These are phyloP conservation scores for Cladobotryum protrusum DNA, from an alignment of 2,329 filamentous ascomycete species.

Conservation along the genomic window DNA sequence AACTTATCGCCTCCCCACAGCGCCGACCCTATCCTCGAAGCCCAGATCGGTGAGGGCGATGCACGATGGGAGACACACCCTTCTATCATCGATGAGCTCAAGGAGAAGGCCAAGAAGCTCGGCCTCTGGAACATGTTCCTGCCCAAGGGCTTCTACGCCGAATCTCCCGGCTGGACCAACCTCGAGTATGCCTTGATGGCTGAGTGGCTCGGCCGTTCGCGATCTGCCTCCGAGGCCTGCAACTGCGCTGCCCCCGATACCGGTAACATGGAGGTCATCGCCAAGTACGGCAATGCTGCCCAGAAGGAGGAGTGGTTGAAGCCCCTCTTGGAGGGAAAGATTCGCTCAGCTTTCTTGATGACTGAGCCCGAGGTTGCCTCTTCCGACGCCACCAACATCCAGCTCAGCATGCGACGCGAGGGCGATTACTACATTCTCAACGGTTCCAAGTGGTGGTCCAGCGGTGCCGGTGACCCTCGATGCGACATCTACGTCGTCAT, in stretches of 20 bases:
- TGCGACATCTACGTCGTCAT: constrained; percentile 95
- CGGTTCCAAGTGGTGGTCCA: constrained; percentile 99
- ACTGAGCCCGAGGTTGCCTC: constrained; percentile 85
- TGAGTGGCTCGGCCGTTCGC: constrained; percentile 85
- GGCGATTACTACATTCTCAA: constrained; percentile 89
- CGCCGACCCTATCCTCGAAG: constrained; percentile 72
- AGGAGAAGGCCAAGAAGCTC: constrained; percentile 71
- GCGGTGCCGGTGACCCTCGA: constrained; percentile 84
- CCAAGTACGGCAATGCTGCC: constrained; percentile 79
- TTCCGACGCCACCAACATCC: constrained; percentile 88
- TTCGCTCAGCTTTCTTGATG: constrained; percentile 88
- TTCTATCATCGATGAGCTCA: constrained; percentile 78
- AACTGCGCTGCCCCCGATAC: constrained; percentile 91
- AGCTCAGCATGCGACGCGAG: constrained; percentile 73
- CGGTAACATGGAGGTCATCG: constrained; percentile 91
- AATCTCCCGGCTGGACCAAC: constrained; percentile 91
- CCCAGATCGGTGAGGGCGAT: constrained; percentile 71
- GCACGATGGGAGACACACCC: constrained; percentile 78
- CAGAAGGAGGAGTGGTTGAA: constrained; percentile 81
- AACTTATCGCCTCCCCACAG: constrained; percentile 27
- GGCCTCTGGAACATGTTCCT: constrained; percentile 99
- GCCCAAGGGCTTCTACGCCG: constrained; percentile 88
- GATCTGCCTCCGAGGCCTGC: constrained; percentile 74
- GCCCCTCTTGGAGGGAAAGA: constrained; percentile 76
- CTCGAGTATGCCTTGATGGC: constrained; percentile 98